These are phyloP conservation scores for Fusarium sp. DNA, from an alignment of 2,329 filamentous ascomycete genomes.

Conservation along the genomic window DNA sequence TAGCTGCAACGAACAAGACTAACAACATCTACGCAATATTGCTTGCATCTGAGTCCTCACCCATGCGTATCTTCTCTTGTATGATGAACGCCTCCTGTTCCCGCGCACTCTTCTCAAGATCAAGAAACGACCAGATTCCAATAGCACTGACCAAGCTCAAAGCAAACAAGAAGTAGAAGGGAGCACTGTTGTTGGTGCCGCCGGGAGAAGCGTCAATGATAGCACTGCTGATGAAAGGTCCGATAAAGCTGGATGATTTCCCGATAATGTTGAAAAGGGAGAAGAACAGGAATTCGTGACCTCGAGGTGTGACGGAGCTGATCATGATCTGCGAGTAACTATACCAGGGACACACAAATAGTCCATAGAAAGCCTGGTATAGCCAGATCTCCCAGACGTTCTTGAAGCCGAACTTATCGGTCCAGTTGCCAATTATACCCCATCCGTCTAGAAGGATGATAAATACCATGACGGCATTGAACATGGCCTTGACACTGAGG, in stretches of 20 bases:
- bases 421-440: constrained; percentile 62
- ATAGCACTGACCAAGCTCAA: constrained; percentile 66
- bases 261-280: constrained; percentile 75
- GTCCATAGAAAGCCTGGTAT: constrained; percentile 68
- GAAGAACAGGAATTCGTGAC: constrained; percentile 79
- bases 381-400: constrained; percentile 60
- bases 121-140: constrained; percentile 66
- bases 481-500: constrained; percentile 75
- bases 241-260: constrained; percentile 76
- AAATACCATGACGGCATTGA: constrained; percentile 70
- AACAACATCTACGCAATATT: neutral
- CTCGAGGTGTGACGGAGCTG: constrained; percentile 74
- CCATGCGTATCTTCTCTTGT: constrained; percentile 45
- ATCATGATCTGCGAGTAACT: constrained; percentile 79
- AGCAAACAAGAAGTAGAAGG: constrained; percentile 75
- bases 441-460: constrained; percentile 69
- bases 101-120: constrained; percentile 68
- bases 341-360: constrained; percentile 77
- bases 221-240: constrained; percentile 74
- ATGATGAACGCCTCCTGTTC: constrained; percentile 69
- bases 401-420: constrained; percentile 57
- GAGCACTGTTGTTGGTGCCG: constrained; percentile 67
- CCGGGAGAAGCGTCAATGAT: constrained; percentile 72
- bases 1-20: neutral
- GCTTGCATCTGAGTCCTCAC: constrained; percentile 17